A percentile compares a stretch with the other conserved stretches of the same genome.
phyloP scores from a whole-genome alignment of 169 alveolate species.

The Cryptosporidium ubiquitum region DNA sequence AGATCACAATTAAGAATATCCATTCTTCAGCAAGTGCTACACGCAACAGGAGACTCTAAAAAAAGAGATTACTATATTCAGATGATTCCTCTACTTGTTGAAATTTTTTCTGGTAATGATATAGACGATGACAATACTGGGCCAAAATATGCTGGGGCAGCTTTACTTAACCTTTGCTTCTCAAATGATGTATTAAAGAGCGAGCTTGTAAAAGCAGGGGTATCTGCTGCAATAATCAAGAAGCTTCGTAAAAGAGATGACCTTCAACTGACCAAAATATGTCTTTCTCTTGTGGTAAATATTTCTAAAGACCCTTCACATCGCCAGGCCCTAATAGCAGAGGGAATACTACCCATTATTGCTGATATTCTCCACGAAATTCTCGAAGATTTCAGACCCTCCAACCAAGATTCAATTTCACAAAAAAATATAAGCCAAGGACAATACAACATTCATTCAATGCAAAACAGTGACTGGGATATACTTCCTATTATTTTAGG shows the following conservation, averaged over 20 bases:
- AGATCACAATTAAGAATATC: constrained; percentile 55
- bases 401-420: not conserved
- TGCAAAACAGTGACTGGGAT: constrained; percentile 46
- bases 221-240: constrained; percentile 18
- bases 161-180: constrained; percentile 33
- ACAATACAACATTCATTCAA: not conserved
- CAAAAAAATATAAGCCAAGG: not conserved
- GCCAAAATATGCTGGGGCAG: constrained; percentile 52
- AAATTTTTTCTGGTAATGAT: constrained; percentile 47
- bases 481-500: constrained; percentile 34
- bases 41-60: constrained; percentile 38
- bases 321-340: constrained; percentile 27
- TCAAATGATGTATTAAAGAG: constrained; percentile 38
- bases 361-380: constrained; percentile 54
- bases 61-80: constrained; percentile 54
- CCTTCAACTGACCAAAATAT: constrained; percentile 51
- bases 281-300: constrained; percentile 45
- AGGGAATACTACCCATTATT: constrained; percentile 41
- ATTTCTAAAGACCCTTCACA: constrained; percentile 51
- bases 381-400: constrained; percentile 23
- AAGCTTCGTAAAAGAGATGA: constrained; percentile 52
- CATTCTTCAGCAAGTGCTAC: constrained; percentile 52
- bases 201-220: constrained; percentile 37
- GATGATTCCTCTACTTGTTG: constrained; percentile 54
- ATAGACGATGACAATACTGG: constrained; percentile 17